These are phyloP conservation scores for Sarocladium kiliense DNA, from an alignment of 2,329 filamentous ascomycete species.

Conservation along the genomic window DNA sequence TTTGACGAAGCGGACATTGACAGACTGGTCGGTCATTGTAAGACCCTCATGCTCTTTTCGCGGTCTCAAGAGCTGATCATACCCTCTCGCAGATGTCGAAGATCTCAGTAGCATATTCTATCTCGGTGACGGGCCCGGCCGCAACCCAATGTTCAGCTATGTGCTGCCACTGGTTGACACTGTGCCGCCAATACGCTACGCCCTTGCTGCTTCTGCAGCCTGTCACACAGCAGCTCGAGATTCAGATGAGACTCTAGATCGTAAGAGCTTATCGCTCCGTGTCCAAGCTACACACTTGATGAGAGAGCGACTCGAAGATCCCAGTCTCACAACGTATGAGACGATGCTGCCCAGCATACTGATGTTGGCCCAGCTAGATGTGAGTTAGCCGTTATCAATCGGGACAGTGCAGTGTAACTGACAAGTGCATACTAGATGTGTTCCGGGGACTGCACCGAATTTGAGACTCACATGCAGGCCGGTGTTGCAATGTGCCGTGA, in stretches of 20 bases:
- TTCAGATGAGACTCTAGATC: slow-evolving; percentile 1
- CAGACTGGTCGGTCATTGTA: not conserved
- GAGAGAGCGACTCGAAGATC: not conserved
- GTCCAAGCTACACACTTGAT: slow-evolving; percentile 5
- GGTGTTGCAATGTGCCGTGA: slow-evolving; percentile 1
- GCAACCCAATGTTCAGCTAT: slow-evolving; percentile 9
- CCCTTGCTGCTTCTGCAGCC: slow-evolving; percentile 4
- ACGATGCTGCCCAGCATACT: slow-evolving; percentile 8
- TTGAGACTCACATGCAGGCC: slow-evolving; percentile 8
- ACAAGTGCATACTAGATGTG: too few relatives aligned
- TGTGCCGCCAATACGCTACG: slow-evolving; percentile 5
- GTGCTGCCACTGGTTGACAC: slow-evolving; percentile 9
- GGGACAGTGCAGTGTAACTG: too few relatives aligned
- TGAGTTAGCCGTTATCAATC: not conserved
- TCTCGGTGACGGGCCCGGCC: not conserved
- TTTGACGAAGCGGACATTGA: not conserved
- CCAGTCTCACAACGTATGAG: not conserved
- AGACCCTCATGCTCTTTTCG: not conserved
- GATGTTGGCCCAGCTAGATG: slow-evolving; percentile 11
- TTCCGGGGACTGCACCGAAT: slow-evolving; percentile 9
- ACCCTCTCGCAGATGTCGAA: not conserved
- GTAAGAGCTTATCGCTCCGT: slow-evolving; percentile 5
- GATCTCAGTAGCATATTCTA: slow-evolving; percentile 11
- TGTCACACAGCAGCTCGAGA: slow-evolving; percentile 9
- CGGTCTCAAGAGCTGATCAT: not conserved